phyloP scores from a whole-genome alignment of 2,329 filamentous ascomycete species.

The Diaporthe aspalathi region DNA sequence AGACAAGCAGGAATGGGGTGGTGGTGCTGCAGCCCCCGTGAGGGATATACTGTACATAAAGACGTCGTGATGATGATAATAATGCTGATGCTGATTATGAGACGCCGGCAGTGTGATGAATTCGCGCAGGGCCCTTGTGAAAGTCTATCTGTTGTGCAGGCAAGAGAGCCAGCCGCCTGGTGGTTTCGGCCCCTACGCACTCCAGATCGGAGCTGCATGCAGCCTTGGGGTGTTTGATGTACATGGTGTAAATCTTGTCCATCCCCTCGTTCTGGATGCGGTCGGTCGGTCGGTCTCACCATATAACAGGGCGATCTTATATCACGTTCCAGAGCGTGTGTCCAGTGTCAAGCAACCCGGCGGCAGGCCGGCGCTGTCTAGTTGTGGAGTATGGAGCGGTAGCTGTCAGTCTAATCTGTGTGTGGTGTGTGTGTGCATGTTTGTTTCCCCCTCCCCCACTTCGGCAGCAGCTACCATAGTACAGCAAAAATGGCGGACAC shows the following conservation, averaged over 20 bases:
- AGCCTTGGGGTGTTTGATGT: constrained; percentile 9
- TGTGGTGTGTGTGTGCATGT: not conserved
- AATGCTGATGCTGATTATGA: not conserved
- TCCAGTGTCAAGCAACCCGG: no score
- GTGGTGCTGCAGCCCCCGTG: not conserved
- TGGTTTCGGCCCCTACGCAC: constrained; percentile 12
- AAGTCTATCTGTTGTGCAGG: constrained; percentile 16
- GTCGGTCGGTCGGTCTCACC: not conserved
- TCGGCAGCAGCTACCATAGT: not conserved
- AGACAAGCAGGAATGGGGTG: constrained; percentile 4
- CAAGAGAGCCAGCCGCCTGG: constrained; percentile 20
- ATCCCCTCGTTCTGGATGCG: not conserved
- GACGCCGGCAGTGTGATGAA: constrained; percentile 20
- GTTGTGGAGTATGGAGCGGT: no score
- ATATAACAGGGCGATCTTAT: constrained; percentile 6
- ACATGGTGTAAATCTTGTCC: not conserved
- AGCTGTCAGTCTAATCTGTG: no score
- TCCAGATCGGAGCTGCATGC: not conserved
- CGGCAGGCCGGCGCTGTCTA: no score
- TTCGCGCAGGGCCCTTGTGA: not conserved
- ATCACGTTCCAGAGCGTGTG: no score
- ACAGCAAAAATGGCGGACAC: not conserved
- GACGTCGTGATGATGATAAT: no score
- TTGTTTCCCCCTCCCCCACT: not conserved
- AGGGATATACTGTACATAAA: not conserved